phyloP scores from a whole-genome alignment of 2,329 filamentous ascomycete species.

The Dactylonectria macrodidyma region DNA sequence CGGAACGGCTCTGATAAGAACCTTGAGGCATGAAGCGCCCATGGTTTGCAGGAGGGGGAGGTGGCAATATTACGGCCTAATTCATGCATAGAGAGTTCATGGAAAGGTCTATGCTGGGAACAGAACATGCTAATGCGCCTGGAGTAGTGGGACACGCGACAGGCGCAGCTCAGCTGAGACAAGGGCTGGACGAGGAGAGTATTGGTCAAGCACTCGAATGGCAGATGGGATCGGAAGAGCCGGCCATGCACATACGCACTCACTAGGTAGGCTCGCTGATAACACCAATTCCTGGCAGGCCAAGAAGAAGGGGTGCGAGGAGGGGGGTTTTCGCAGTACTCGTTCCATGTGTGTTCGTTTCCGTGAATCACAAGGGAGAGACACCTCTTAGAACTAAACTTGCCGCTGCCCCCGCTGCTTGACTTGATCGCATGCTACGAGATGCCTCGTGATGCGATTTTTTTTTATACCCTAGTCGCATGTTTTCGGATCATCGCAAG shows the following conservation, averaged over 20 bases:
- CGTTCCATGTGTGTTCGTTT: conserved; percentile 13
- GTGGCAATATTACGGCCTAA: conserved; percentile 1
- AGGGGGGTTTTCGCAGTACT: conserved; percentile 13
- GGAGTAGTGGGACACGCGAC: conserved; percentile 5
- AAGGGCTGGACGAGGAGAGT: conserved; percentile 9
- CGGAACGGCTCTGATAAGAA: conserved; percentile 42
- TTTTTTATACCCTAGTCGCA: background rate
- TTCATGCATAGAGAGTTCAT: conserved; percentile 4
- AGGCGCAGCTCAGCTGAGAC: conserved; percentile 21
- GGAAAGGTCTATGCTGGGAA: background rate
- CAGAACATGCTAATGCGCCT: background rate
- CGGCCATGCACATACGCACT: background rate
- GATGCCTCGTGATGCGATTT: background rate
- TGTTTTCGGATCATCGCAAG: conserved; percentile 22
- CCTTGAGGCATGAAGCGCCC: conserved; percentile 24
- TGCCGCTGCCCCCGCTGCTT: conserved; percentile 11
- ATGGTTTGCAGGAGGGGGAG: conserved; percentile 48
- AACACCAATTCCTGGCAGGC: background rate
- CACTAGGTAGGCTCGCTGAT: background rate
- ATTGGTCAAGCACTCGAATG: background rate
- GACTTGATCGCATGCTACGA: conserved; percentile 6
- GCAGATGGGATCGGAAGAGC: conserved; percentile 4
- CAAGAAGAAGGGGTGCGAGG: background rate
- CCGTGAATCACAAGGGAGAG: conserved; percentile 5
- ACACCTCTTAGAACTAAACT: background rate